Evolutionary conservation across 2,329 filamentous ascomycete species (phyloP).

Genomic region (Atkinsonella texensis): DNA sequence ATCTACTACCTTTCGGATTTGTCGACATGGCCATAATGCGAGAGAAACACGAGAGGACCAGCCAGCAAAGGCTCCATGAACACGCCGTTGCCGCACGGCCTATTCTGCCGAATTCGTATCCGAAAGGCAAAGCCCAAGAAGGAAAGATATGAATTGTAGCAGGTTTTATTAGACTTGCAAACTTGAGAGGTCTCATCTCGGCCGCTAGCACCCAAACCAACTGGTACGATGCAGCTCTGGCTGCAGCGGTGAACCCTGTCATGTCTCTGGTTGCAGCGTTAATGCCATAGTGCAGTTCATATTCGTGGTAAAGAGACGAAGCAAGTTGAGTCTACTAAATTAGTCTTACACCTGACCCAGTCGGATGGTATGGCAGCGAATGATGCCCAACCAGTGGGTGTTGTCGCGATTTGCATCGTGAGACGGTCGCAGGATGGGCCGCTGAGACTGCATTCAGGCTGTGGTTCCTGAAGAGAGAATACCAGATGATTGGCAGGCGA

Average conservation of each 20-base stretch:
- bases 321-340: no score
- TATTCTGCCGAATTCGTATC: no score
- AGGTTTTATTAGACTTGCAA: no score
- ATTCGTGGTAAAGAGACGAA: background rate
- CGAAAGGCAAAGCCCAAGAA: no score
- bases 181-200: no score
- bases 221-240: background rate
- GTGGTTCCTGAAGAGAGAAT: slow-evolving; percentile 5
- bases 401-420: slow-evolving; percentile 5
- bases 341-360: background rate
- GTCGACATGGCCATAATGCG: no score
- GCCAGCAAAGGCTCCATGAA: no score
- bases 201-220: background rate
- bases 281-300: background rate
- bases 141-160: no score
- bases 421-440: slow-evolving; percentile 6
- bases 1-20: background rate
- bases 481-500: slow-evolving; percentile 1
- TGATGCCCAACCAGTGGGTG: slow-evolving; percentile 8
- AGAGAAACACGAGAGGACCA: no score
- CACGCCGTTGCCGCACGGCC: no score
- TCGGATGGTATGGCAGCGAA: slow-evolving; percentile 1
- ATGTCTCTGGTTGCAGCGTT: background rate
- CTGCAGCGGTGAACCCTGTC: background rate
- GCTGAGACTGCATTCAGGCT: slow-evolving; percentile 5